Evolutionary conservation across 257 asterid species (phyloP).

Genomic region (Penstemon barbatus): DNA sequence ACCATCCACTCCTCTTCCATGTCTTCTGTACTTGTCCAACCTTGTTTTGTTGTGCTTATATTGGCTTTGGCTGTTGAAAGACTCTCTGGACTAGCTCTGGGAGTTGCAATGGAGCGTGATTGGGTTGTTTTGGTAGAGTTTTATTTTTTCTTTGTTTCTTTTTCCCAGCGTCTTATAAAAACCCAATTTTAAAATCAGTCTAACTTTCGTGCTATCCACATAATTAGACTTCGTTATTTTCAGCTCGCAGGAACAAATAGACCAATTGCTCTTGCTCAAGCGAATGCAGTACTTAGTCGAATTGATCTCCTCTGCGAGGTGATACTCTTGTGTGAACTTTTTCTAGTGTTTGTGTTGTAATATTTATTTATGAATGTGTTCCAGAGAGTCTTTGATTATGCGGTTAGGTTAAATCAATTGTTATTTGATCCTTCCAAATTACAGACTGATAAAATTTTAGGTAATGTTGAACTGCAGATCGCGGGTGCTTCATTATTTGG

Average conservation of each 20-base stretch:
- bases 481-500: constrained; percentile 94
- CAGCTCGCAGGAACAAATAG: constrained; percentile 92
- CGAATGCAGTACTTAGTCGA: constrained; percentile 85
- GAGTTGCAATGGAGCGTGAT: constrained; percentile 97
- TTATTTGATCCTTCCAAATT: constrained; percentile 13
- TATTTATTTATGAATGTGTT: constrained; percentile 17
- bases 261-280: constrained; percentile 94
- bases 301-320: constrained; percentile 94
- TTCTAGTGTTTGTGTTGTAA: constrained; percentile 20
- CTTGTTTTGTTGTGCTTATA: constrained; percentile 84
- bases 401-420: neutral
- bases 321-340: constrained; percentile 26
- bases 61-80: constrained; percentile 84
- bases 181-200: neutral
- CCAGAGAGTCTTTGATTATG: neutral
- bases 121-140: constrained; percentile 86
- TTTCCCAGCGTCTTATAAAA: neutral
- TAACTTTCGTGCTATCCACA: constrained; percentile 13
- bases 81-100: constrained; percentile 87
- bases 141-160: constrained; percentile 13
- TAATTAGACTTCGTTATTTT: constrained; percentile 29
- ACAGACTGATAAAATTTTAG: constrained; percentile 21
- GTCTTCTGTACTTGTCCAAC: constrained; percentile 66
- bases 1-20: constrained; percentile 41
- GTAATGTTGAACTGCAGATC: constrained; percentile 51